phyloP scores from a whole-genome alignment of 306 rosid genomes.

The Pueraria montana region DNA sequence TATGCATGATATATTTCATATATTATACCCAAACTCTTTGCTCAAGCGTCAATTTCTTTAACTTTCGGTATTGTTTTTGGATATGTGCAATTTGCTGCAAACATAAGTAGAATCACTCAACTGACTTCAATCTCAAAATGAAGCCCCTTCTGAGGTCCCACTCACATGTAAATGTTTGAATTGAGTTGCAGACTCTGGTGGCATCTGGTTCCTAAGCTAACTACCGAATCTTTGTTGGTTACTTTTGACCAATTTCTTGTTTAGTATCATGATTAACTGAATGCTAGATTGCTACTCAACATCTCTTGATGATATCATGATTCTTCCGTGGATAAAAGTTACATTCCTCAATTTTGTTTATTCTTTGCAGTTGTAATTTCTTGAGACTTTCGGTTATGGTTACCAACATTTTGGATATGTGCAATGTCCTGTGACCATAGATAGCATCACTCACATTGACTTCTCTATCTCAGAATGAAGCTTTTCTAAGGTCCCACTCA shows the following conservation, averaged over 20 bases:
- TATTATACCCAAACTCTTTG: background rate
- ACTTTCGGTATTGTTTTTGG: conserved; percentile 20
- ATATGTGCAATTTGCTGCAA: conserved; percentile 29
- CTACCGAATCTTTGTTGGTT: conserved; percentile 34
- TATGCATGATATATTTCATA: conserved; percentile 27
- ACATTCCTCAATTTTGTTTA: conserved; percentile 41
- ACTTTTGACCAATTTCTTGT: conserved; percentile 50
- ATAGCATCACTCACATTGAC: conserved; percentile 41
- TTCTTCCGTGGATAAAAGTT: conserved; percentile 33
- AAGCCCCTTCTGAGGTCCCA: conserved; percentile 31
- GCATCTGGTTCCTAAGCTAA: conserved; percentile 48
- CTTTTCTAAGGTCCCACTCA: conserved; percentile 29
- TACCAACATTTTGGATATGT: conserved; percentile 25
- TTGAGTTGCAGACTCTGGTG: conserved; percentile 10
- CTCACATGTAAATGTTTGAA: conserved; percentile 37
- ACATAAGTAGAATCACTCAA: conserved; percentile 29
- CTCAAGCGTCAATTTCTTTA: background rate
- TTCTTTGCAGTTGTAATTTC: conserved; percentile 26
- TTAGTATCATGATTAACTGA: conserved; percentile 42
- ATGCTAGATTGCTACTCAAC: conserved; percentile 23
- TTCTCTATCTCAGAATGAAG: conserved; percentile 27
- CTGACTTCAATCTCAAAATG: conserved; percentile 14
- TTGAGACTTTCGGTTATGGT: conserved; percentile 33
- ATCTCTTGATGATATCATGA: conserved; percentile 39
- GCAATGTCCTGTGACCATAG: conserved; percentile 38